Base-by-base conservation (phyloP, 2,329 filamentous ascomycete genomes). In the Coniochaeta pulveracea region DNA sequence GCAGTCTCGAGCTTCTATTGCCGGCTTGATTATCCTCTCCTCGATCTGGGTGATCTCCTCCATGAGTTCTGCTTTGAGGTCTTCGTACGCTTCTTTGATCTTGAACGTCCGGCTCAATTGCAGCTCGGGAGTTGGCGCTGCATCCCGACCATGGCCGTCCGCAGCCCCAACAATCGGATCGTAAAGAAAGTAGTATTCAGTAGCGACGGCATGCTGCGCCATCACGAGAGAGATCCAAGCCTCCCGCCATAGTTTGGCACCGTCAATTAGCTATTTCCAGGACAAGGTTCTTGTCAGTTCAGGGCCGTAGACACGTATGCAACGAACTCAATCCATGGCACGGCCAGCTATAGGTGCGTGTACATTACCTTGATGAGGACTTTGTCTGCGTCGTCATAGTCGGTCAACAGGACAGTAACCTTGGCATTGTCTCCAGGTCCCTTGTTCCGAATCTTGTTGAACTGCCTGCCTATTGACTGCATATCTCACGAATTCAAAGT, bases 331-430 rank as follows among this genome's bases (percentile, higher is more conserved):
- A n/a, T n/a, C n/a, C n/a, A n/a, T n/a, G n/a, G n/a, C n/a, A n/a
- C n/a, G n/a, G n/a, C n/a, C n/a, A n/a, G 21, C 19, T 23, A 15
- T 18, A 15, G 17, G 29, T 23, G 16, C n/a, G n/a, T 21, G 36
- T 26, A 37, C 47, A 60, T 37, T 61, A 85, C 83, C 65, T 76
- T 77, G 42, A 72, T 68, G 41, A 91, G 66, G 50, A 88, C 70
- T 43, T 72, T 72, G 53, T 91, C 81, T 17, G 79, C 80, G 54
- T 88, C 78, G 45, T 85, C 80, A 50, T 86, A 91, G 48, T 91
- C 84, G 45, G 74, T 78, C 36, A 93, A 61, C 34, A 91, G 64
- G 27, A 79, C 69, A 9, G 78, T 76, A 28, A 89, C 76, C 49
- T 85, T 80, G 43, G 78, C 78, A 51, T 85, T 80, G 55, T 91